Percentiles rank a stretch among this genome's conserved stretches.
These are phyloP conservation scores for Didymella lethalis DNA, from an alignment of 2,329 filamentous ascomycete species.

Conservation along the genomic window DNA sequence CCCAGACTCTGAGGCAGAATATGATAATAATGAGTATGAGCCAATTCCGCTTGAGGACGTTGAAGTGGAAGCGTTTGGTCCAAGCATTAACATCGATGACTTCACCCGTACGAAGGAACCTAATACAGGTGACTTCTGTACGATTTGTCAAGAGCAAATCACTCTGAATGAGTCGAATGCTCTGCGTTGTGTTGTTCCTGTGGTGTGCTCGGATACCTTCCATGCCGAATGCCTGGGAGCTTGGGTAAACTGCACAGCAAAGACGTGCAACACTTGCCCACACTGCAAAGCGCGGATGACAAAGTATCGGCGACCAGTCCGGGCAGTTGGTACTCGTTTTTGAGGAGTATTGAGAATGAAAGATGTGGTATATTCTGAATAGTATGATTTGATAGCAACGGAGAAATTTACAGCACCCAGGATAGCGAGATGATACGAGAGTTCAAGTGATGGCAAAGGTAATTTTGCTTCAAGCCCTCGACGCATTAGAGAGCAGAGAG, in stretches of 20 bases:
- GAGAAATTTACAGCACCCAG: not conserved
- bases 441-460: too few species aligned
- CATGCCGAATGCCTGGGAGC: slow-evolving; percentile 7
- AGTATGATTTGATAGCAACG: not conserved
- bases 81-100: not conserved
- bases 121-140: slow-evolving; percentile 6
- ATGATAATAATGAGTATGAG: not conserved
- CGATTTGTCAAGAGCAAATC: not conserved
- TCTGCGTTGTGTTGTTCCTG: slow-evolving; percentile 1
- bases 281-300: slow-evolving; percentile 3
- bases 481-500: not conserved
- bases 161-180: not conserved
- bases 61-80: not conserved
- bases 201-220: not conserved
- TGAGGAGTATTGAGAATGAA: not conserved
- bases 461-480: not conserved
- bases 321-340: not conserved
- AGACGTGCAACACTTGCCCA: slow-evolving; percentile 1
- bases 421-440: not conserved
- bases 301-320: not conserved
- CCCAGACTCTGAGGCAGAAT: not conserved
- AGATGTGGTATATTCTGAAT: not conserved
- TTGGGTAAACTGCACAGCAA: slow-evolving; percentile 5
- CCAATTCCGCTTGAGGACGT: not conserved
- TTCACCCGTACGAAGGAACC: not conserved